These are phyloP conservation scores for Globisporangium spiculum DNA, from an alignment of 352 stramenopile genomes.

Conservation along the genomic window DNA sequence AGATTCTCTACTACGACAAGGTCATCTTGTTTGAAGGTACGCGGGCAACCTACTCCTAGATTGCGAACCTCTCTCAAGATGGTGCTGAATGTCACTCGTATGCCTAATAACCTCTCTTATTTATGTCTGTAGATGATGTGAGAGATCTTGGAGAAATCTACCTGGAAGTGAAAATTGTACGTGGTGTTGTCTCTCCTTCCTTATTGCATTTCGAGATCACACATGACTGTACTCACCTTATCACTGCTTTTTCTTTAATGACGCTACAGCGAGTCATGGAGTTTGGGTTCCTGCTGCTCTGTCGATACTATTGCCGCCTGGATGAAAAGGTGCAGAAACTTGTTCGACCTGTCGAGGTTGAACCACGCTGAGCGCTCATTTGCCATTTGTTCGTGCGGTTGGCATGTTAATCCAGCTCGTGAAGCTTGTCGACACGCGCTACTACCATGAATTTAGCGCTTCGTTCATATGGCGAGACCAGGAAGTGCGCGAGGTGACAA, in stretches of 20 bases:
- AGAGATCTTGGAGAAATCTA: constrained; percentile 65
- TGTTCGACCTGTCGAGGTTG: neutral
- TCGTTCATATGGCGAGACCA: constrained; percentile 55
- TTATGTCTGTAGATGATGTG: constrained; percentile 45
- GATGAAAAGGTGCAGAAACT: constrained; percentile 44
- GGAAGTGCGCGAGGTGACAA: constrained; percentile 36
- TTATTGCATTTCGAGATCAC: neutral
- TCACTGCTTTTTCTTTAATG: neutral
- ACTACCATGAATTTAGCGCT: constrained; percentile 63
- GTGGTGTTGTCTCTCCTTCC: neutral
- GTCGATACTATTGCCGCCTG: constrained; percentile 59
- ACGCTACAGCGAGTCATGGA: constrained; percentile 47
- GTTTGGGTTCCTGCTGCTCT: constrained; percentile 65
- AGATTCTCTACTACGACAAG: constrained; percentile 59
- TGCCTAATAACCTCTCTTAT: neutral
- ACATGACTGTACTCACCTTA: neutral
- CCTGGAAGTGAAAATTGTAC: constrained; percentile 52
- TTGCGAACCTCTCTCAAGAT: neutral
- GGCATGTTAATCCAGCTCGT: constrained; percentile 25
- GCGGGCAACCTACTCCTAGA: neutral
- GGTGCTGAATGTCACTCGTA: neutral
- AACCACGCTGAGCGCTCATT: neutral
- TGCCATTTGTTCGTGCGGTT: neutral
- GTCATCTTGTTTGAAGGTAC: constrained; percentile 64
- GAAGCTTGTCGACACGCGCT: constrained; percentile 49